Conservation (phyloP, 768 basidiomycete species). For the Pleurotus salmoneostramineus region DNA sequence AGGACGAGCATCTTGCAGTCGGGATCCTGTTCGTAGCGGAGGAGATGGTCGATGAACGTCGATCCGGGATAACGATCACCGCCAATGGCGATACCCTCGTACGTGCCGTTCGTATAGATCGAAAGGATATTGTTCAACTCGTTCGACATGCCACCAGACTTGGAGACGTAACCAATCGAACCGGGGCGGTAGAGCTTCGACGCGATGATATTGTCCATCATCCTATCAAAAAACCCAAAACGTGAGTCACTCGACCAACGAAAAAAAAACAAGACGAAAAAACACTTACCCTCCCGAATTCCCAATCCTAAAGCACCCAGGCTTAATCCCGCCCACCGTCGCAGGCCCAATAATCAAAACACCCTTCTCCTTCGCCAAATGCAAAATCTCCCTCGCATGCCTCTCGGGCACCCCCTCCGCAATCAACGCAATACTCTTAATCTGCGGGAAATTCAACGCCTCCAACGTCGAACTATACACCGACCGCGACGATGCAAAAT, state of each 20-base stretch:
- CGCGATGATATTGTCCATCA: constrained; percentile 99
- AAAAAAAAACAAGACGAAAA: neutral
- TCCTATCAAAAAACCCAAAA: constrained; percentile 39
- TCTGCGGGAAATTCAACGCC: constrained; percentile 61
- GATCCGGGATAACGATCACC: constrained; percentile 99
- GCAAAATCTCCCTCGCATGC: constrained; percentile 93
- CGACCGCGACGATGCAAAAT: constrained; percentile 93
- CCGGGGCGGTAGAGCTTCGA: constrained; percentile 98
- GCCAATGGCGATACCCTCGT: constrained; percentile 99
- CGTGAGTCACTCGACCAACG: constrained; percentile 4
- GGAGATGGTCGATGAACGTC: constrained; percentile 97
- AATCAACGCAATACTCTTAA: constrained; percentile 80
- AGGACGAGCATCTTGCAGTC: constrained; percentile 99
- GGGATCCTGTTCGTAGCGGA: constrained; percentile 95
- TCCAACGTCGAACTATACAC: constrained; percentile 96
- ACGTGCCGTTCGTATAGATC: constrained; percentile 93
- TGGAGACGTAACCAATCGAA: constrained; percentile 98
- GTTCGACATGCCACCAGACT: constrained; percentile 99
- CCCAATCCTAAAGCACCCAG: constrained; percentile 98
- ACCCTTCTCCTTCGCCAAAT: constrained; percentile 78
- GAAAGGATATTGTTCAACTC: constrained; percentile 99
- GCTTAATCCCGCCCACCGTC: constrained; percentile 99
- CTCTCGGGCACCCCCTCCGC: constrained; percentile 99
- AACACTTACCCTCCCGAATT: constrained; percentile 87
- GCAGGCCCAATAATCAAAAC: constrained; percentile 94